phyloP scores from a whole-genome alignment of 306 rosid genomes.

The Castanospermum australe region DNA sequence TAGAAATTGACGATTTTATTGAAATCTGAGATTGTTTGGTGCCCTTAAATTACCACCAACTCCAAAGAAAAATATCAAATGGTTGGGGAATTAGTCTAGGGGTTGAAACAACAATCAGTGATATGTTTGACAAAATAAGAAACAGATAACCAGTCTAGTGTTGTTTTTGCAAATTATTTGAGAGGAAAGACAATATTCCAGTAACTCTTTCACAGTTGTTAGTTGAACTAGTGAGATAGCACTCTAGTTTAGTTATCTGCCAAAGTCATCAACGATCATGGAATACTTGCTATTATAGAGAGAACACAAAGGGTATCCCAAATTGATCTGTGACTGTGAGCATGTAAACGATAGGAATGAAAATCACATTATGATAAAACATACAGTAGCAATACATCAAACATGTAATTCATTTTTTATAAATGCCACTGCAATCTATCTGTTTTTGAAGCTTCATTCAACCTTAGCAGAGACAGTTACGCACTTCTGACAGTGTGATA shows the following conservation, averaged over 20 bases:
- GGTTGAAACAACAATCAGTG: not conserved
- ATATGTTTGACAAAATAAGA: not conserved
- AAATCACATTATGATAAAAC: not conserved
- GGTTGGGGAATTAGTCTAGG: not conserved
- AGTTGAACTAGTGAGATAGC: not conserved
- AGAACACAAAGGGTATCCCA: not conserved
- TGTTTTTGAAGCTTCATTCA: no score
- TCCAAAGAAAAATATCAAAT: not conserved
- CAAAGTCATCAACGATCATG: not conserved
- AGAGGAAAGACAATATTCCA: not conserved
- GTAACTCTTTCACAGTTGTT: not conserved
- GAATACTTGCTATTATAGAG: not conserved
- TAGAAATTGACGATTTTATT: not conserved
- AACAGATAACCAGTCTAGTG: not conserved
- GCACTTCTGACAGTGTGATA: no score
- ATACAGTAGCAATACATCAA: not conserved
- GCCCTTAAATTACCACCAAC: not conserved
- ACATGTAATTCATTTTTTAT: not conserved
- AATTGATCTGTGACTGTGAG: not conserved
- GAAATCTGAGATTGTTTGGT: not conserved
- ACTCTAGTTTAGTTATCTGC: not conserved
- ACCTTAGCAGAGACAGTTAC: no score
- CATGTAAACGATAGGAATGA: not conserved
- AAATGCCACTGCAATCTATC: not conserved
- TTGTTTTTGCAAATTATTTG: not conserved